Base-by-base conservation (phyloP, 192 early-diverging fungal genomes). In the Gigaspora rosea region DNA sequence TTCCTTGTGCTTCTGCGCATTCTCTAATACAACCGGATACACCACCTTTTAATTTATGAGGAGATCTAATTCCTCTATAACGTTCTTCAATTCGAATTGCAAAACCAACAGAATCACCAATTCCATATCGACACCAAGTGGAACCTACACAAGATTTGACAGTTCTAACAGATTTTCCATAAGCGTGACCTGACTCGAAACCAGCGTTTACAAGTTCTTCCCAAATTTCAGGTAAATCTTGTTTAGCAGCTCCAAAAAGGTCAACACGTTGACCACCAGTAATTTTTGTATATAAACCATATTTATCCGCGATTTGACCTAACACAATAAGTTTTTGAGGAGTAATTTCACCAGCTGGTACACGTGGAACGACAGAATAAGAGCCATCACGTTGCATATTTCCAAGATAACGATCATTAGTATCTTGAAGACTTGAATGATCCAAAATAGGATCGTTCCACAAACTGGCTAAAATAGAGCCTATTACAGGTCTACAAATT, bases 181-280 rank as follows among this genome's bases (percentile, higher is more conserved):
- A 92, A 49, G 91, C 91, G 46, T 92, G 91, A 49, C 91, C 91
- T 52, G 85, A 85, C 80, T 92, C 91, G 59, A 92, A 88, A 12
- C 91, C 91, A 4, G 90, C 87, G 8, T 83, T 63, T 46, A 92
- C 82, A 10, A 92, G 82, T 18, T 86, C 78, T 57, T 91, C 87
- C 91, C 91, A 92, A 33, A 92, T 91, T 3, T 77, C 65, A 22
- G 91, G 91, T 18, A 92, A 76, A 27, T 92, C 85, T 51, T 92
- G 81, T 51, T 88, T 89, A 47, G 81, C 75, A 10, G 90, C 91
- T 49, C 91, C 91, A 82, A 91, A 92, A 58, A 90, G 78, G 82
- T 86, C 91, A 70, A 92, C 91, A 59, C 90, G 82, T 75, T 92
- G 91, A 49, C 89, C 91, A 64, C 91, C 91, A 1, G 91, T 90